Evolutionary conservation across 768 basidiomycete genomes (phyloP).

Genomic region (Harrya chromipes): DNA sequence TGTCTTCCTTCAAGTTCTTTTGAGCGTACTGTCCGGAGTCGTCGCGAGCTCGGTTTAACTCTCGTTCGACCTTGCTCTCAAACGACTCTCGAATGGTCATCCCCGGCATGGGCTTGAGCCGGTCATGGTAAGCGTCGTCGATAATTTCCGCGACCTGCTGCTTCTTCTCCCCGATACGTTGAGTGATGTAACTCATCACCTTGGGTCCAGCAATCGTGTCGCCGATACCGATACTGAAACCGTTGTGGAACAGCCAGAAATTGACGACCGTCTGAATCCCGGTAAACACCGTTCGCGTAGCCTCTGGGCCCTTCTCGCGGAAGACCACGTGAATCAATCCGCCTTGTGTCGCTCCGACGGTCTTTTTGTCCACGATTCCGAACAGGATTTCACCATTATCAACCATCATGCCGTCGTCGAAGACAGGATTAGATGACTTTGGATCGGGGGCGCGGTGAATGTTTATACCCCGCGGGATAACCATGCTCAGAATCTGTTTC

Average conservation of each 20-base stretch:
- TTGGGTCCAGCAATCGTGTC: conserved; percentile 92
- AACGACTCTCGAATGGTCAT: conserved; percentile 99
- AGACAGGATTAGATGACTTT: conserved; percentile 73
- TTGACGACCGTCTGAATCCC: conserved; percentile 96
- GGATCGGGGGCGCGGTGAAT: conserved; percentile 79
- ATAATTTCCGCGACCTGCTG: conserved; percentile 74
- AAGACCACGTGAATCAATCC: conserved; percentile 96
- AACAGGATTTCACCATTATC: conserved; percentile 96
- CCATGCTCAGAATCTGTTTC: conserved; percentile 91
- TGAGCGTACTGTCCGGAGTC: conserved; percentile 95
- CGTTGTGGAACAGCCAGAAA: conserved; percentile 98
- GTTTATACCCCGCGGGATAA: conserved; percentile 94
- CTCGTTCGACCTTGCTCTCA: conserved; percentile 86
- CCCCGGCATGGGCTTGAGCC: conserved; percentile 86
- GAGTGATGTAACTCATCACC: conserved; percentile 85
- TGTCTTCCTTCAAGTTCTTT: conserved; percentile 95
- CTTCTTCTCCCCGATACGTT: conserved; percentile 81
- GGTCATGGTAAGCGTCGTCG: conserved; percentile 79
- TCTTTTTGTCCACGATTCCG: conserved; percentile 97
- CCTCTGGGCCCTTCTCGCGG: conserved; percentile 95
- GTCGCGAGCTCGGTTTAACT: conserved; percentile 94
- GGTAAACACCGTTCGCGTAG: conserved; percentile 85
- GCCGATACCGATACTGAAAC: conserved; percentile 98
- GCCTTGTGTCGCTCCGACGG: conserved; percentile 93
- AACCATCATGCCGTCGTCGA: conserved; percentile 93